Conservation (phyloP, 2,329 filamentous ascomycete species). For the Calonectria pseudoreteaudii region DNA sequence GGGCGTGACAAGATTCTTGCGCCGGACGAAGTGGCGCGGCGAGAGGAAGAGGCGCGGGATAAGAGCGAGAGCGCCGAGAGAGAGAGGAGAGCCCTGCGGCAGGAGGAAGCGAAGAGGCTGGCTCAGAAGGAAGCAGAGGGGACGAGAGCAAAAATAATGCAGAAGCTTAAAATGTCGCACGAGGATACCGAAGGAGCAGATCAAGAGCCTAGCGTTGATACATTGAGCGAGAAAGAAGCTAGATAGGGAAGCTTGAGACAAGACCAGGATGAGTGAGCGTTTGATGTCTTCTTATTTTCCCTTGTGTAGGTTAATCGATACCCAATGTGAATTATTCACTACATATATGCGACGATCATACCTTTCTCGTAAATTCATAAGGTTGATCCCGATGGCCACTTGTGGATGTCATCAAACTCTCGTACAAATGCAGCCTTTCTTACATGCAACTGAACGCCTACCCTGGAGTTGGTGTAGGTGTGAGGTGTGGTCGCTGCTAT, state of each 20-base stretch:
- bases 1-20: conserved; percentile 70
- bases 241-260: neutral
- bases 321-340: neutral
- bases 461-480: neutral
- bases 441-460: neutral
- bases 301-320: neutral
- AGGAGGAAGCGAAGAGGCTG: conserved; percentile 55
- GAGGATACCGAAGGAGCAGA: conserved; percentile 35
- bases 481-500: neutral
- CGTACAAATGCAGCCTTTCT: no score
- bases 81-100: conserved; percentile 60
- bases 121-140: conserved; percentile 53
- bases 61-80: conserved; percentile 69
- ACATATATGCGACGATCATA: neutral
- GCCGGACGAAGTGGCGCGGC: conserved; percentile 68
- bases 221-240: neutral
- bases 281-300: neutral
- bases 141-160: conserved; percentile 48
- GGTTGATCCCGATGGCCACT: neutral
- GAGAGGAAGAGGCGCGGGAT: conserved; percentile 70
- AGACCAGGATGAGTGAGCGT: neutral
- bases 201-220: neutral
- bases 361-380: neutral
- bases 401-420: neutral
- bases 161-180: conserved; percentile 54